phyloP scores from a whole-genome alignment of 192 early-diverging fungal genomes.

The Coemansia sp. region DNA sequence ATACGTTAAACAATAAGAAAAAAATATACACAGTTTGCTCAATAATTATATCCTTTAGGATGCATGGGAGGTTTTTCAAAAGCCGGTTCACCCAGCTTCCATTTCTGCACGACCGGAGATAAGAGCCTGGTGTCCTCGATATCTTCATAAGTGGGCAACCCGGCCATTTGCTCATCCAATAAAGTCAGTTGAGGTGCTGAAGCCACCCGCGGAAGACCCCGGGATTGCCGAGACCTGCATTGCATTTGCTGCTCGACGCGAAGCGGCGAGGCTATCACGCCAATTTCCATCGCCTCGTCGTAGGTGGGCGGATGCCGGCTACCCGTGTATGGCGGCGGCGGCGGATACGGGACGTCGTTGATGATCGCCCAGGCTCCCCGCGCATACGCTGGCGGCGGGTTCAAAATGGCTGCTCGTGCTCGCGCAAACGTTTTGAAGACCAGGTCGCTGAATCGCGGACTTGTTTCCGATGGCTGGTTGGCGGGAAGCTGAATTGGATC shows the following conservation, averaged over 20 bases:
- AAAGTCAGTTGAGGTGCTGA: slow-evolving; percentile 16
- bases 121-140: slow-evolving; percentile 10
- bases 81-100: slow-evolving; percentile 36
- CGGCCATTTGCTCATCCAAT: background rate
- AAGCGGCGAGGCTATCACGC: slow-evolving; percentile 48
- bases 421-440: slow-evolving; percentile 30
- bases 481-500: too few relatives aligned
- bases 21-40: background rate
- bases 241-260: slow-evolving; percentile 38
- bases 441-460: slow-evolving; percentile 16
- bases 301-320: slow-evolving; percentile 47
- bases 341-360: slow-evolving; percentile 49
- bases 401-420: slow-evolving; percentile 21
- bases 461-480: too few relatives aligned
- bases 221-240: background rate
- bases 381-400: slow-evolving; percentile 27
- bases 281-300: slow-evolving; percentile 47
- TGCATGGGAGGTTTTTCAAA: slow-evolving; percentile 43
- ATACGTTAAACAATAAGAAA: too few relatives aligned
- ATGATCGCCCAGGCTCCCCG: slow-evolving; percentile 51
- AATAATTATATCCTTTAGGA: slow-evolving; percentile 17
- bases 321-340: slow-evolving; percentile 46
- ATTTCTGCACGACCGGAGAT: slow-evolving; percentile 33
- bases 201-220: slow-evolving; percentile 9
- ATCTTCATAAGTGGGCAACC: slow-evolving; percentile 23